These are phyloP conservation scores for Bassia scoparia DNA, from an alignment of 148 eudicot genomes.

Conservation along the genomic window DNA sequence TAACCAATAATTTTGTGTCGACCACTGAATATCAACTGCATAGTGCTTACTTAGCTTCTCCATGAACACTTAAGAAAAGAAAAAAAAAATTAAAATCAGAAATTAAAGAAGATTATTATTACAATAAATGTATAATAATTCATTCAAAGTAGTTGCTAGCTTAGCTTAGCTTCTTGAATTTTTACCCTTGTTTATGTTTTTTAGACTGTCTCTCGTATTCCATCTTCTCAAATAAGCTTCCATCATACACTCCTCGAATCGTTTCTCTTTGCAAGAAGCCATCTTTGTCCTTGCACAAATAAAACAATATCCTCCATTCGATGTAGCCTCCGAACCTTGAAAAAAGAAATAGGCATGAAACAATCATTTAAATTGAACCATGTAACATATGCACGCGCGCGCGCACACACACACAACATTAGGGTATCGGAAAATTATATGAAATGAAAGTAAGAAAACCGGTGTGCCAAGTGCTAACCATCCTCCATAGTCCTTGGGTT, in stretches of 20 bases:
- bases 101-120: neutral
- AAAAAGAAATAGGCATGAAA: neutral
- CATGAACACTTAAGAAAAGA: slow-evolving; percentile 3
- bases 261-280: slow-evolving; percentile 60
- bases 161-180: neutral
- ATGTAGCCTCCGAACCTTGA: slow-evolving; percentile 18
- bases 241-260: slow-evolving; percentile 59
- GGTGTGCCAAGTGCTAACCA: slow-evolving; percentile 31
- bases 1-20: neutral
- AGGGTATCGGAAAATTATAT: too few relatives aligned
- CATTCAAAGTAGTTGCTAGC: neutral
- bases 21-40: neutral
- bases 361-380: neutral
- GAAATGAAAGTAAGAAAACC: too few relatives aligned
- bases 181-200: slow-evolving; percentile 32
- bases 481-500: slow-evolving; percentile 54
- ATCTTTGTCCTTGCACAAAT: slow-evolving; percentile 62
- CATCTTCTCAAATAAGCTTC: slow-evolving; percentile 66
- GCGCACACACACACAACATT: too few relatives aligned
- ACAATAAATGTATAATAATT: neutral
- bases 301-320: slow-evolving; percentile 68
- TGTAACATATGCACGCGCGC: neutral
- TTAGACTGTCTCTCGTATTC: slow-evolving; percentile 38
- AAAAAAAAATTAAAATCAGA: neutral
- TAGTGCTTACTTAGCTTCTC: slow-evolving; percentile 7